These are phyloP conservation scores for Haberlea rhodopensis DNA, from an alignment of 257 asterid species.

Conservation along the genomic window DNA sequence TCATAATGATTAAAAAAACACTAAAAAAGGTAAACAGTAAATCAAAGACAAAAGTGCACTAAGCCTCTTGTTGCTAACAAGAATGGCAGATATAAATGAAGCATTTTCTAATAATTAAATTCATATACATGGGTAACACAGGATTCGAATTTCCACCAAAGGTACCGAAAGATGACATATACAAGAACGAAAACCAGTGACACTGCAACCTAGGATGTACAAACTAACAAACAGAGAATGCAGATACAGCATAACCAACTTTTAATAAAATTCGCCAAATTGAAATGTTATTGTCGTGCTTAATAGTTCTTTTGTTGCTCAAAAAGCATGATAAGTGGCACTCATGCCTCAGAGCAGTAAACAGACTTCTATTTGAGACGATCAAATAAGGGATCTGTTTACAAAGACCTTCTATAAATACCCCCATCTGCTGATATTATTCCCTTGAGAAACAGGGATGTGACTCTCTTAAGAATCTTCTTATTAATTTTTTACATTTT, in stretches of 20 bases:
- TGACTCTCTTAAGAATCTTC: not conserved
- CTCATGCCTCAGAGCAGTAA: not conserved
- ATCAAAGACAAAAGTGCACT: not conserved
- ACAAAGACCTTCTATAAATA: not conserved
- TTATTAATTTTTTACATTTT: no score
- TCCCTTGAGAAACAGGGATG: conserved; percentile 1
- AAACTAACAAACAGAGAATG: conserved; percentile 1
- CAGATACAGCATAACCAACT: not conserved
- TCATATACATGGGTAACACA: not conserved
- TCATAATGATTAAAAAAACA: not conserved
- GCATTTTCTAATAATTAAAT: not conserved
- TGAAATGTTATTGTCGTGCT: not conserved
- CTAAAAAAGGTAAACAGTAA: not conserved
- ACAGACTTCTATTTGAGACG: not conserved
- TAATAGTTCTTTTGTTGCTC: conserved; percentile 13
- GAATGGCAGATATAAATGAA: not conserved
- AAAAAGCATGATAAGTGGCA: not conserved
- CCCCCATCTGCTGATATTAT: not conserved
- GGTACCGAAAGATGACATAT: not conserved
- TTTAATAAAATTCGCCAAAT: not conserved
- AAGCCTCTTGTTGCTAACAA: not conserved
- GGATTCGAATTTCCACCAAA: not conserved
- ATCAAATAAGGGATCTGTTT: not conserved
- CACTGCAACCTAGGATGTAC: not conserved
- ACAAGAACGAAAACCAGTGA: not conserved